Base-by-base conservation (phyloP, 305 asterid genomes). In the Petunia hybrid region DNA sequence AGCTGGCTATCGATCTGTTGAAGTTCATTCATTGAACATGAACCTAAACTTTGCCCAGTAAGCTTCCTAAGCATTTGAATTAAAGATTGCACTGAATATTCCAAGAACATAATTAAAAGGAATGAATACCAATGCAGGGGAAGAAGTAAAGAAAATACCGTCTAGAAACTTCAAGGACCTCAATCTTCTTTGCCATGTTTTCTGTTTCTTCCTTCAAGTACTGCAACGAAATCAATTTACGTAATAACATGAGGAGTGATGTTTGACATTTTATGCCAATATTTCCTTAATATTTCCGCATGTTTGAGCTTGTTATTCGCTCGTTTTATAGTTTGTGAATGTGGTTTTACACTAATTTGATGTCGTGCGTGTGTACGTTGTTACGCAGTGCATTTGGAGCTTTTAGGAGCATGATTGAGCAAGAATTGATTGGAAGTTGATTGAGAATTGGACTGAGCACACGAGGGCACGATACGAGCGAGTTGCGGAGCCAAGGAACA, bases 21-120 rank as follows among this genome's bases (percentile, higher is more conserved):
- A 81, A 94, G 90, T 85, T 94, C 97, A 68, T 89, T 83, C 59
- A 88, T 1, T 5, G 97, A 88, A 82, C 92, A 88, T n/a, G 83
- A 69, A 35, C 84, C 91, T 40, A 94, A 71, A 69, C 88, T 84
- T 43, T 90, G 94, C 79, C 98, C 98, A 91, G 89, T 82, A 82
- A 90, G 81, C 91, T 85, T 91, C 86, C 98, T 92, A 85, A 62
- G n/a, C 56, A 43, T 61, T 35, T 42, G 38, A 57, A 77, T 57
- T 41, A 60, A 56, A 53, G 2, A 66, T 66, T 10, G 12, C 16
- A 36, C 46, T n/a, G 60, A 67, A 40, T 16, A 7, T 31, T 22
- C 36, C 31, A 51, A 74, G 3, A 14, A 8, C 43, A 45, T 14
- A 38, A 4, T 36, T 76, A n/a, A 57, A 57, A 56, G 43, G 40